A percentile compares a stretch with the other conserved stretches of the same genome.
Evolutionary conservation across 345 rosid species (phyloP).

Genomic region (Citrus medica): DNA sequence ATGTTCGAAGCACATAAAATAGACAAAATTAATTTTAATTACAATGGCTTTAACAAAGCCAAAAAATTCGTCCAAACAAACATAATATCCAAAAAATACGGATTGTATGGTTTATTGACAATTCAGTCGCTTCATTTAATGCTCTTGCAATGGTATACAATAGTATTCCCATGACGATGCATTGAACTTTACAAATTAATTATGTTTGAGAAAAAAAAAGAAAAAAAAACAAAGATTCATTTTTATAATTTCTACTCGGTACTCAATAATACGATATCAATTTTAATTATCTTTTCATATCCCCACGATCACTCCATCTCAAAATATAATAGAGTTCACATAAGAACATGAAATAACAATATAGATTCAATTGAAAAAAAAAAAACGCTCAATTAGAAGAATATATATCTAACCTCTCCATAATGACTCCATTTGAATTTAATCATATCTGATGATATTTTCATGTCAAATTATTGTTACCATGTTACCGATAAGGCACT

Average conservation of each 20-base stretch:
- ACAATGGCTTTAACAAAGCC: background rate
- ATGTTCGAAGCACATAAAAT: background rate
- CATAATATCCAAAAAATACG: background rate
- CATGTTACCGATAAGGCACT: background rate
- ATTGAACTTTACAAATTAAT: background rate
- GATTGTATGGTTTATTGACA: background rate
- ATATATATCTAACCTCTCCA: background rate
- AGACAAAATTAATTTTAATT: background rate
- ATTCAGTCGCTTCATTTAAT: background rate
- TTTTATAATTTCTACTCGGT: background rate
- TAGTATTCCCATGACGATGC: background rate
- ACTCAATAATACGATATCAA: background rate
- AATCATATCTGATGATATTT: background rate
- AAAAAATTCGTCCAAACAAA: background rate
- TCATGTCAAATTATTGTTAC: background rate
- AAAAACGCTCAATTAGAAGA: background rate
- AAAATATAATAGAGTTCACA: background rate
- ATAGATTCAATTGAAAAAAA: background rate
- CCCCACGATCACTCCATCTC: too few relatives aligned
- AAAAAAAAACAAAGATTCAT: background rate
- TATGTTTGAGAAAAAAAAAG: background rate
- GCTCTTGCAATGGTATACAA: background rate
- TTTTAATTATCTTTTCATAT: background rate
- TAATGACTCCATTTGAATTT: background rate
- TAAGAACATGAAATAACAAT: background rate